Evolutionary conservation across 306 rosid genomes (phyloP).

Genomic region (Vigna mungo): DNA sequence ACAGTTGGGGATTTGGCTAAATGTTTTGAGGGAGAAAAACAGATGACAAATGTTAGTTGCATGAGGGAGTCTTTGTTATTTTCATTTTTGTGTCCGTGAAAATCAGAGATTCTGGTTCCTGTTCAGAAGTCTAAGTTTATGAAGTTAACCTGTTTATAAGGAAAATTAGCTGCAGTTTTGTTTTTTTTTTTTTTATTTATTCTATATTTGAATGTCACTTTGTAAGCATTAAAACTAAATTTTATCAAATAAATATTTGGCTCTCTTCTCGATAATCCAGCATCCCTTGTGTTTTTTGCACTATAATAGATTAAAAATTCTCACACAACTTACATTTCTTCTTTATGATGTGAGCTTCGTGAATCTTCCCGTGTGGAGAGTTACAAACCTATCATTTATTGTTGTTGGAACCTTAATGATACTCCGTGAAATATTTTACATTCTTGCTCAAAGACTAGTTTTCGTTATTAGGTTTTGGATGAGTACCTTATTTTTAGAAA

Average conservation of each 20-base stretch:
- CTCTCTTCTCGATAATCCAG: conserved; percentile 20
- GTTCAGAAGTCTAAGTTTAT: not conserved
- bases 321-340: not conserved
- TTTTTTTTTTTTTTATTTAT: not conserved
- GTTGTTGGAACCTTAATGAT: conserved; percentile 19
- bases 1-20: conserved; percentile 4
- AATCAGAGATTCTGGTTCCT: conserved; percentile 31
- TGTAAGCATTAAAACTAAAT: not conserved
- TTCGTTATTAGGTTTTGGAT: conserved; percentile 19
- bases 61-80: conserved; percentile 27
- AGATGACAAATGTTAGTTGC: conserved; percentile 24
- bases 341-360: not conserved
- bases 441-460: conserved; percentile 31
- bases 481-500: conserved; percentile 14
- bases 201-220: not conserved
- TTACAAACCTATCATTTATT: conserved; percentile 7
- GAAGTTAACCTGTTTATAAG: conserved; percentile 29
- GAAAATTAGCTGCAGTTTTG: not conserved
- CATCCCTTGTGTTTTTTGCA: not conserved
- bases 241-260: not conserved
- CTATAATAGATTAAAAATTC: not conserved
- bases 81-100: conserved; percentile 21
- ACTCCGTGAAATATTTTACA: conserved; percentile 18
- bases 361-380: conserved; percentile 28
- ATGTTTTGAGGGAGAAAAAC: conserved; percentile 22